Evolutionary conservation across 805 yeast species (phyloP).

Genomic region (Komagataella ulmi): DNA sequence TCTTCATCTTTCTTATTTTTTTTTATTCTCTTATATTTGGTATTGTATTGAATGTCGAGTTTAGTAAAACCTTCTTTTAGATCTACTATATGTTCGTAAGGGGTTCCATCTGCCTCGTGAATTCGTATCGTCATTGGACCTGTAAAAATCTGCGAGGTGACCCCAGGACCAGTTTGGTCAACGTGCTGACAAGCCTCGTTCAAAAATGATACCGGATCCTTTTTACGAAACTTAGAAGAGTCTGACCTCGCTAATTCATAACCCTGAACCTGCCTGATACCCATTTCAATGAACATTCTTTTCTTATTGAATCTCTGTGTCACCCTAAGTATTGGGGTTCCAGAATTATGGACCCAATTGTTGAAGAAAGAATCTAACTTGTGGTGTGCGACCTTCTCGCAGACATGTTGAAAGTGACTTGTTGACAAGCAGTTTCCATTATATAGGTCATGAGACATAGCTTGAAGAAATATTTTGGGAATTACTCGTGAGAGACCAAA

Average conservation of each 20-base stretch:
- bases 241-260: constrained; percentile 29
- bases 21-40: constrained; percentile 76
- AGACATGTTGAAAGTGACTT: constrained; percentile 78
- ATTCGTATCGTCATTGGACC: constrained; percentile 97
- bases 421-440: constrained; percentile 68
- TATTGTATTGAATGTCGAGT: constrained; percentile 88
- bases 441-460: constrained; percentile 86
- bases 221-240: constrained; percentile 1
- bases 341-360: constrained; percentile 87
- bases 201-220: constrained; percentile 20
- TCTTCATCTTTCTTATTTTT: constrained; percentile 38
- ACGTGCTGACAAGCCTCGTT: constrained; percentile 31
- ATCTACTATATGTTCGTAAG: constrained; percentile 94
- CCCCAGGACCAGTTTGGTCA: constrained; percentile 20
- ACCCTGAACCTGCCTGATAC: constrained; percentile 78
- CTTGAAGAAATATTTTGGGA: constrained; percentile 84
- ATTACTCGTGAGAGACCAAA: constrained; percentile 86
- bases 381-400: constrained; percentile 87
- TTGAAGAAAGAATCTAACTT: constrained; percentile 72
- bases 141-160: constrained; percentile 43
- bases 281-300: constrained; percentile 88
- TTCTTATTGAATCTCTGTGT: constrained; percentile 91
- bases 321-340: constrained; percentile 79
- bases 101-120: constrained; percentile 97
- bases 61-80: constrained; percentile 75